A percentile compares a stretch with the other conserved stretches of the same genome.
Conservation (phyloP, 345 rosid genomes). For the Eucalyptus marginata region DNA sequence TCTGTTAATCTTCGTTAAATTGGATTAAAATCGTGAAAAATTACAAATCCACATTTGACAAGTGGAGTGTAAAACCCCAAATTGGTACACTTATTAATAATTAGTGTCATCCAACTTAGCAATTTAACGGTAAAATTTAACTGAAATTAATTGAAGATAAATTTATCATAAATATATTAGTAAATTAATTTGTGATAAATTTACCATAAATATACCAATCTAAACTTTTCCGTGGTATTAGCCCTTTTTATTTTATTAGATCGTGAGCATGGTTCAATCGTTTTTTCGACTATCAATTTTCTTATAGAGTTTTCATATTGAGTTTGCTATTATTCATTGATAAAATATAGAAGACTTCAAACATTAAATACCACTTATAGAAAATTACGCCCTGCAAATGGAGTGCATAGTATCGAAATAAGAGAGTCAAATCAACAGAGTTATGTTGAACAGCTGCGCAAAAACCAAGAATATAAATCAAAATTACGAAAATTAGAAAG, state of each 20-base stretch:
- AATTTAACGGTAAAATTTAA: too few relatives aligned
- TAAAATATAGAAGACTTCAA: neutral
- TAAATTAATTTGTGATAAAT: too few relatives aligned
- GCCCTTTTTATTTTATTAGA: neutral
- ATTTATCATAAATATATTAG: too few relatives aligned
- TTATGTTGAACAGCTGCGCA: neutral
- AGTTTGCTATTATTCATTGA: neutral
- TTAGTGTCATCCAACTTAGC: fast-evolving
- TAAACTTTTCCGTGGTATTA: too few relatives aligned
- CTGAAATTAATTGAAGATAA: too few relatives aligned
- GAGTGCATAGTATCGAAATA: neutral
- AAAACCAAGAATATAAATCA: neutral
- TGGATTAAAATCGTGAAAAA: too few relatives aligned
- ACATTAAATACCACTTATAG: neutral
- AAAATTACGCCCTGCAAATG: neutral
- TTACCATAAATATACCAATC: too few relatives aligned
- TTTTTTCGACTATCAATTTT: neutral
- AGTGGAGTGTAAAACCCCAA: too few relatives aligned
- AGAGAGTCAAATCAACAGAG: neutral
- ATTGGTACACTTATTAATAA: too few relatives aligned
- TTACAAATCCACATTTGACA: too few relatives aligned
- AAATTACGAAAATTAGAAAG: neutral
- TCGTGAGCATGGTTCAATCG: neutral
- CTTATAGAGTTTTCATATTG: neutral
- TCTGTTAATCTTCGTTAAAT: too few relatives aligned